These are phyloP conservation scores for Lichtheimia ramosa DNA, from an alignment of 371 early-diverging fungal species.

Conservation along the genomic window DNA sequence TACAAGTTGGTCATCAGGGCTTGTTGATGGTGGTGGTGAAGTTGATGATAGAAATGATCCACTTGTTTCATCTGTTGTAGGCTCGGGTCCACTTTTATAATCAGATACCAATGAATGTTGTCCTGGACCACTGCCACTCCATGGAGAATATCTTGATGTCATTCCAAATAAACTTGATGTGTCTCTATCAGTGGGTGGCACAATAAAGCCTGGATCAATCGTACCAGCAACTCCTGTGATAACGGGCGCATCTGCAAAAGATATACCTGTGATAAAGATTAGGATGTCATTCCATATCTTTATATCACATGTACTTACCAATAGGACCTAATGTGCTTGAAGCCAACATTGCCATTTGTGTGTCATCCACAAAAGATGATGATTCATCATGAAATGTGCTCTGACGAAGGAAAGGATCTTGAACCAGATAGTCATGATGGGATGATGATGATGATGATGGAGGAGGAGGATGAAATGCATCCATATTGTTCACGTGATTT, in stretches of 20 bases:
- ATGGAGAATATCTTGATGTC: not conserved
- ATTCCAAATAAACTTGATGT: not conserved
- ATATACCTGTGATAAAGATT: not conserved
- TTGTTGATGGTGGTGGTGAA: slow-evolving; percentile 1
- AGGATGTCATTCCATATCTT: not conserved
- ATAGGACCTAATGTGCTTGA: not conserved
- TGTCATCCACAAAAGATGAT: not conserved
- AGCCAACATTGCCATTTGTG: not conserved
- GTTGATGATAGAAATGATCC: not conserved
- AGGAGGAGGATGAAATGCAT: not conserved
- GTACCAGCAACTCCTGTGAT: not conserved
- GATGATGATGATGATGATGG: not conserved
- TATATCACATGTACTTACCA: not conserved
- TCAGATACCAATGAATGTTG: too few species aligned
- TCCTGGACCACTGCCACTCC: not conserved
- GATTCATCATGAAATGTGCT: too few species aligned
- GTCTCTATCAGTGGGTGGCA: not conserved
- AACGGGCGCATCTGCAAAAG: not conserved
- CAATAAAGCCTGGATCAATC: not conserved
- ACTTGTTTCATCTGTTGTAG: not conserved
- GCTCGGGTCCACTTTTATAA: not conserved
- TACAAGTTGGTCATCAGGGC: slow-evolving; percentile 1
- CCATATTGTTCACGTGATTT: too few species aligned
- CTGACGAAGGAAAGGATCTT: too few species aligned
- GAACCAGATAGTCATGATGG: not conserved